phyloP scores from a whole-genome alignment of 768 basidiomycete genomes.

The Sutorius australiensis region DNA sequence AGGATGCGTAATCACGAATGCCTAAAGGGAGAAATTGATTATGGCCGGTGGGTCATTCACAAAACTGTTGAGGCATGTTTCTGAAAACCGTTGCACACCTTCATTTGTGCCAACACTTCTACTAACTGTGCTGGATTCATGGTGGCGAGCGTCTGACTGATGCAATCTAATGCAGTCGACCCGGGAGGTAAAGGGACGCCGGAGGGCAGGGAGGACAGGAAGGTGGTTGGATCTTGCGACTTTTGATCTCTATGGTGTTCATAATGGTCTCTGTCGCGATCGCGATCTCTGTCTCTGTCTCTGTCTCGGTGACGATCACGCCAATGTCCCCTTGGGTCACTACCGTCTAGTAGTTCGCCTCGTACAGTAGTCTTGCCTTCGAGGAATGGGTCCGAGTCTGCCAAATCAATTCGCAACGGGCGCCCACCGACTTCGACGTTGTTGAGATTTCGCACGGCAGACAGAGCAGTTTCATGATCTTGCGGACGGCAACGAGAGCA shows the following conservation, averaged over 20 bases:
- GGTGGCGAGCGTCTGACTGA: conserved; percentile 79
- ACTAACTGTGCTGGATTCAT: conserved; percentile 83
- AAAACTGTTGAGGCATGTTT: conserved; percentile 18
- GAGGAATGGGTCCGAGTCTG: conserved; percentile 88
- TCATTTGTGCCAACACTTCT: conserved; percentile 97
- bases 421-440: conserved; percentile 90
- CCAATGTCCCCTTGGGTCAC: conserved; percentile 37
- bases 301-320: conserved; percentile 48
- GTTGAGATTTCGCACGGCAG: conserved; percentile 95
- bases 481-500: conserved; percentile 15
- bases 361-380: conserved; percentile 87
- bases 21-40: conserved; percentile 51
- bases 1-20: conserved; percentile 86
- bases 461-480: conserved; percentile 95
- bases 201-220: conserved; percentile 65
- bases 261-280: conserved; percentile 40
- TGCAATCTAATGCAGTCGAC: conserved; percentile 70
- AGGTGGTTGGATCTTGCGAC: conserved; percentile 43
- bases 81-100: conserved; percentile 53
- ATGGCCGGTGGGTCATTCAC: conserved; percentile 16
- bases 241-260: conserved; percentile 34
- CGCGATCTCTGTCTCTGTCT: conserved; percentile 50
- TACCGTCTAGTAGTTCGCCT: conserved; percentile 74
- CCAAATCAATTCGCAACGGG: conserved; percentile 89
- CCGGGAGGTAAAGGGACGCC: conserved; percentile 76